These are phyloP conservation scores for Scutellaria minor DNA, from an alignment of 257 asterid genomes.

Conservation along the genomic window DNA sequence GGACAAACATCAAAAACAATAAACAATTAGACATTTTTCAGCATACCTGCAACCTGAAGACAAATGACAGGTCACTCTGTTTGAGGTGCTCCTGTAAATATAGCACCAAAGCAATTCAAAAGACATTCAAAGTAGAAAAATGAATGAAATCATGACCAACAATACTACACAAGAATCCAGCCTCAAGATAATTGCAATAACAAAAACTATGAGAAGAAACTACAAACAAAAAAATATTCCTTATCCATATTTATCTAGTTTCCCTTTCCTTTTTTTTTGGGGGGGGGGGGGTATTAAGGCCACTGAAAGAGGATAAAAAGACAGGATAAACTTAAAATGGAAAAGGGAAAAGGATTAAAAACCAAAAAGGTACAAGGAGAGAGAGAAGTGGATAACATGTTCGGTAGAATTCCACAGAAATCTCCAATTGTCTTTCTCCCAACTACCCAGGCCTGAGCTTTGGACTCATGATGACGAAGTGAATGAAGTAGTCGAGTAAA, in stretches of 20 bases:
- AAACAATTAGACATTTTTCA: slow-evolving; percentile 6
- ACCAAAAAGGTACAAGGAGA: too few relatives aligned
- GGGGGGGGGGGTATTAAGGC: neutral
- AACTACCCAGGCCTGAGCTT: slow-evolving; percentile 17
- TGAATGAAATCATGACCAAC: slow-evolving; percentile 7
- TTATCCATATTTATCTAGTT: neutral
- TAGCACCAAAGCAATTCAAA: slow-evolving; percentile 37
- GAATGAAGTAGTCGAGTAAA: neutral
- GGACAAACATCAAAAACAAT: slow-evolving; percentile 30
- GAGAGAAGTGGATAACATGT: slow-evolving; percentile 1
- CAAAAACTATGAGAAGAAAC: neutral
- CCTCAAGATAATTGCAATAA: slow-evolving; percentile 7
- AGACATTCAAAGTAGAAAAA: slow-evolving; percentile 14
- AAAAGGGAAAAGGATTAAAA: too few relatives aligned
- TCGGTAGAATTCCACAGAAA: neutral
- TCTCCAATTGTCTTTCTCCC: neutral
- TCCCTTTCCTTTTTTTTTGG: neutral
- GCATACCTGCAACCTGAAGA: slow-evolving; percentile 95
- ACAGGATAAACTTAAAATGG: neutral
- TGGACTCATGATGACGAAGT: slow-evolving; percentile 15
- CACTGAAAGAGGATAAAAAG: neutral
- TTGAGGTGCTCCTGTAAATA: slow-evolving; percentile 90
- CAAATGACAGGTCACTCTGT: slow-evolving; percentile 95
- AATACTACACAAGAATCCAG: neutral
- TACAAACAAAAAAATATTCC: neutral